Evolutionary conservation across 495 filamentous ascomycete species (phyloP), one percentile per base, ranked within the genome.

Genomic region (Viridothelium virens): DNA sequence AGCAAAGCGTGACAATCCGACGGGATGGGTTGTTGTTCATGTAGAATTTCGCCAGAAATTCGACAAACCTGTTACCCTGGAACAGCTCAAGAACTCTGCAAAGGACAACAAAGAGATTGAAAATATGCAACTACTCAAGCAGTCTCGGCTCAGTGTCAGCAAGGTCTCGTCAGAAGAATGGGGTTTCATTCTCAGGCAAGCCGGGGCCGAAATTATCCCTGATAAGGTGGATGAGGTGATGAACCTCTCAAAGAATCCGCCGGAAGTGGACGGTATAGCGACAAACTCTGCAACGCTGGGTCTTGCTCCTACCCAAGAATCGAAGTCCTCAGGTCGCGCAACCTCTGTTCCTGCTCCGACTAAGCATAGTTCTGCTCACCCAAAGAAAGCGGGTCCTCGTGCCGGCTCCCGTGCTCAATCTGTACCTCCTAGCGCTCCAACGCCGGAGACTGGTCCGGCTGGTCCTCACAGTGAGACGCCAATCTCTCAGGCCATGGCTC

Each of bases 41-140:
- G 94, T 98, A 56, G 81, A 86, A 71, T 96, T 96, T 75, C 83
- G 86, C 63, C 84, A 83, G 72, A 96, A 95, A 76, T 88, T 97
- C 67, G 73, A 76, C n/a, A 79, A 83, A n/a, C 81, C 85, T 3
- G 81, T 97, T 62, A 84, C 83, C 9, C 61, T 97, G 65, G 83
- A 84, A 66, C 88, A 92, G 71, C 82, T 98, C 50, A 88, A 91
- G 71, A 81, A 79, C 46, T 83, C 82, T 65, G 75, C 76, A 37
- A 74, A 82, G 53, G 73, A 82, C 3, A 89, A 86, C 10, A 80
- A 82, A 44, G 77, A 85, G 38, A 82, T 98, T n/a, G 84, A 87
- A 73, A 83, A 85, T 66, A 90, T 98, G 81, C 88, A 95, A 77
- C 83, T 91, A 76, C 76, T 97, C 66, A 93, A 87, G 73, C 84